A percentile compares a stretch with the other conserved stretches of the same genome.
Evolutionary conservation across 164 flowering plant species (phyloP).

Genomic region (Piper betle): DNA sequence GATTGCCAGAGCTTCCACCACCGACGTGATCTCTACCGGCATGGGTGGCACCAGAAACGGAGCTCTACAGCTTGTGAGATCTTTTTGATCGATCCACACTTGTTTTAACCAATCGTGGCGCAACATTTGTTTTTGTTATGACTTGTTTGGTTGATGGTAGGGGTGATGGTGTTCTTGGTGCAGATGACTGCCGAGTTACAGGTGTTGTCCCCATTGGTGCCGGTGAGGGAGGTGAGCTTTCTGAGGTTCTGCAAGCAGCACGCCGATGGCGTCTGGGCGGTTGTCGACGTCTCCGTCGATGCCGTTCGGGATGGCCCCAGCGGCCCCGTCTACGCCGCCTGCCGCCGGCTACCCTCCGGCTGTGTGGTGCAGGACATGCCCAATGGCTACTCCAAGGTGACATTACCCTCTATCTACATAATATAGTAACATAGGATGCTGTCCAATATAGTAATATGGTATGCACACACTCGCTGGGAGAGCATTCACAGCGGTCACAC

Average conservation of each 20-base stretch:
- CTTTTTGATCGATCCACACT: not conserved
- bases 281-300: constrained; percentile 87
- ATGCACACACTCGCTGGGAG: not conserved
- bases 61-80: constrained; percentile 65
- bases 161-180: too few relatives aligned
- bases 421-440: not conserved
- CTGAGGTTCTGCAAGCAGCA: constrained; percentile 95
- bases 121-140: too few relatives aligned
- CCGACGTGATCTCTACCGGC: constrained; percentile 70
- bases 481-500: not conserved
- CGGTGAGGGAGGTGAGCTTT: constrained; percentile 70
- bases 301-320: constrained; percentile 42
- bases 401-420: not conserved
- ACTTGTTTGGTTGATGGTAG: too few relatives aligned
- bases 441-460: too few relatives aligned
- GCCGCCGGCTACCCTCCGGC: constrained; percentile 93
- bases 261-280: constrained; percentile 97
- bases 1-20: constrained; percentile 62
- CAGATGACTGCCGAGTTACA: constrained; percentile 96
- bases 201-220: constrained; percentile 89
- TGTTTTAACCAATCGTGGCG: too few relatives aligned
- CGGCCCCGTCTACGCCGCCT: constrained; percentile 27
- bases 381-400: constrained; percentile 93
- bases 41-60: constrained; percentile 89
- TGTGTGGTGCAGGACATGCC: constrained; percentile 97